Conservation (phyloP, 2,329 filamentous ascomycete species). For the Thyridium curvatum region DNA sequence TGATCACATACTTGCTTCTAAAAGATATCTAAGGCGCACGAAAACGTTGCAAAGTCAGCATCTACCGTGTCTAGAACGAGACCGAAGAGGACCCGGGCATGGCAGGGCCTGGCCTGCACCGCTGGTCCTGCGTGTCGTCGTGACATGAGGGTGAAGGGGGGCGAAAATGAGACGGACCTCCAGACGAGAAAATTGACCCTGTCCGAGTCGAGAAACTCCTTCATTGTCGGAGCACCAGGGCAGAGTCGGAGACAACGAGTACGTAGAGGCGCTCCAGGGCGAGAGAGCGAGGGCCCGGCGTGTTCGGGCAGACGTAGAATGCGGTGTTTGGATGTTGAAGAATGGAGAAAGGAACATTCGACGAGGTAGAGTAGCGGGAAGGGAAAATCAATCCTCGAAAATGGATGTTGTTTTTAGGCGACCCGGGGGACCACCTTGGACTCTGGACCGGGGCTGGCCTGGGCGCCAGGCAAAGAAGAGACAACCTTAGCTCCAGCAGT, state of each 20-base stretch:
- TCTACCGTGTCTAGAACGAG: conserved; percentile 12
- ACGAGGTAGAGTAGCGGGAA: conserved; percentile 2
- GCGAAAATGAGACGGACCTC: conserved; percentile 47
- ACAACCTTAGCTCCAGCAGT: too few species aligned
- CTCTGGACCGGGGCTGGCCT: neutral
- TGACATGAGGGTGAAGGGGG: conserved; percentile 7
- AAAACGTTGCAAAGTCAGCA: conserved; percentile 6
- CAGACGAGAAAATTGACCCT: conserved; percentile 66
- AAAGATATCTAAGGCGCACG: conserved; percentile 41
- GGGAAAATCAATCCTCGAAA: conserved; percentile 1
- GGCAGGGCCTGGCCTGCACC: too few species aligned
- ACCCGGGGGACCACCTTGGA: neutral
- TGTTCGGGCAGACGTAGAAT: neutral
- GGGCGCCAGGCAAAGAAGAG: too few species aligned
- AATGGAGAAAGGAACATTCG: conserved; percentile 2
- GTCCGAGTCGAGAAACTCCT: conserved; percentile 59
- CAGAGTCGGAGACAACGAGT: conserved; percentile 2
- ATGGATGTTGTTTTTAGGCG: conserved; percentile 2
- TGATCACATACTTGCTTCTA: conserved; percentile 53
- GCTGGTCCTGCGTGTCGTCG: too few species aligned
- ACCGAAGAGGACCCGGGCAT: too few species aligned
- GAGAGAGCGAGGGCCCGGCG: neutral
- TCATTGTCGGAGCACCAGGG: conserved; percentile 35
- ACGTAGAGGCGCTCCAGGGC: neutral
- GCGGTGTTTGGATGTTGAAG: conserved; percentile 1